Evolutionary conservation across 2,329 filamentous ascomycete genomes (phyloP), one percentile per base, ranked within the genome.

Genomic region (Phoma sp.): DNA sequence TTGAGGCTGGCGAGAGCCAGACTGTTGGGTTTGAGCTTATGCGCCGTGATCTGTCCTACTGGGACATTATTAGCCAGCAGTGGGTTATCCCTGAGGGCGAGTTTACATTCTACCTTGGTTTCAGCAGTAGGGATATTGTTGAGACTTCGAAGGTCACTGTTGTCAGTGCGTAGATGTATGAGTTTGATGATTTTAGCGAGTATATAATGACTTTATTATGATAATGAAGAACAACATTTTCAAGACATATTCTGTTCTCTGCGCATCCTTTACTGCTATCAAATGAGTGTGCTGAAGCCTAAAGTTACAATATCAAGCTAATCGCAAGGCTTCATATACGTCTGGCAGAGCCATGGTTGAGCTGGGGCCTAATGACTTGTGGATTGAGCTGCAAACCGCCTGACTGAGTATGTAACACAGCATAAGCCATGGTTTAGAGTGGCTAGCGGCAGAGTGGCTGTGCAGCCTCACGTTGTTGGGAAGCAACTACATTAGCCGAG

Each of bases 21-120:
- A 83, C 80, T 3, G 95, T 95, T 75, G 79, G 73, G 0, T 87
- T 85, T 1, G 82, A 86, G 27, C 75, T 97, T 46, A 91, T 86
- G 22, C 83, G 93, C 32, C 85, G 91, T 51, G 93, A 97, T 69
- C 63, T 97, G 56, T 91, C 89, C 73, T 95, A 91, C 78, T 97
- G 93, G 93, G 90, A 96, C 62, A 78, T 84, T 1, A 79, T 71
- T 0, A 72, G 77, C 18, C 91, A 96, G 80, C 87, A 96, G 78
- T 97, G 93, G 92, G 83, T 91, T 25, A 72, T 68, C 59, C 73
- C 55, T 74, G 79, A n/a, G 68, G 81, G 73, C 73, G 70, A 52
- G 66, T 69, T 71, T 47, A 64, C 57, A 7, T 29, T 69, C 35
- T 64, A 59, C 52, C 64, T 66, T 14, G 68, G 68, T 11, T 58